phyloP scores from a whole-genome alignment of 805 yeast species.

The Sugiyamaella marilandica region DNA sequence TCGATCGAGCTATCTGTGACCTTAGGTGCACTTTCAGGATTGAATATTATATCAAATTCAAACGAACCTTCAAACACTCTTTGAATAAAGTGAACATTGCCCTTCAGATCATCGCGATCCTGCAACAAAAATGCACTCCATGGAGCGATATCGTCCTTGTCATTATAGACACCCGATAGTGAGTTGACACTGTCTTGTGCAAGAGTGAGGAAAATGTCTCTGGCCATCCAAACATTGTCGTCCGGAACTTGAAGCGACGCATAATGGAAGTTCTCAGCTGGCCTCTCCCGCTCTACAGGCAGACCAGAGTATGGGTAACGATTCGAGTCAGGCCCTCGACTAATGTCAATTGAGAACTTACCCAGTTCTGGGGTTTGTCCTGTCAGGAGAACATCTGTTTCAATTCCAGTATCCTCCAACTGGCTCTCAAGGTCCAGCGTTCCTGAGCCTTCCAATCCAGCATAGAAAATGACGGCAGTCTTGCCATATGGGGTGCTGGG shows the following conservation, averaged over 20 bases:
- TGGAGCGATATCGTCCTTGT: slow-evolving; percentile 38
- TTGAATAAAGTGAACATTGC: slow-evolving; percentile 77
- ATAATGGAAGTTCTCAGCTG: slow-evolving; percentile 51
- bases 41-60: slow-evolving; percentile 68
- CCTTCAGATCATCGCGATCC: slow-evolving; percentile 56
- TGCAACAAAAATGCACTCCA: slow-evolving; percentile 46
- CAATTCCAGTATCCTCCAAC: slow-evolving; percentile 25
- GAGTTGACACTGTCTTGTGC: slow-evolving; percentile 62
- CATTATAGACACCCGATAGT: slow-evolving; percentile 35
- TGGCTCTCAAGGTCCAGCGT: slow-evolving; percentile 28
- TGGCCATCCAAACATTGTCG: slow-evolving; percentile 70
- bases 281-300: slow-evolving; percentile 35
- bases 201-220: slow-evolving; percentile 65
- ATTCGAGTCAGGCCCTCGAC: slow-evolving; percentile 48
- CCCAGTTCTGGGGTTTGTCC: slow-evolving; percentile 67
- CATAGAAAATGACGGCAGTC: slow-evolving; percentile 69
- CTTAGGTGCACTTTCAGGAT: slow-evolving; percentile 34
- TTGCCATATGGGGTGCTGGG: slow-evolving; percentile 45
- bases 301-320: slow-evolving; percentile 43
- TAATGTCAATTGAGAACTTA: slow-evolving; percentile 55
- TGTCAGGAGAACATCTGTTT: slow-evolving; percentile 35
- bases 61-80: slow-evolving; percentile 67
- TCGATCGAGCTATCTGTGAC: slow-evolving; percentile 17
- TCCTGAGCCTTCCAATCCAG: slow-evolving; percentile 65
- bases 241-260: slow-evolving; percentile 65